Conservation (phyloP, 2,329 filamentous ascomycete genomes). For the Apiospora rasikravindrae region DNA sequence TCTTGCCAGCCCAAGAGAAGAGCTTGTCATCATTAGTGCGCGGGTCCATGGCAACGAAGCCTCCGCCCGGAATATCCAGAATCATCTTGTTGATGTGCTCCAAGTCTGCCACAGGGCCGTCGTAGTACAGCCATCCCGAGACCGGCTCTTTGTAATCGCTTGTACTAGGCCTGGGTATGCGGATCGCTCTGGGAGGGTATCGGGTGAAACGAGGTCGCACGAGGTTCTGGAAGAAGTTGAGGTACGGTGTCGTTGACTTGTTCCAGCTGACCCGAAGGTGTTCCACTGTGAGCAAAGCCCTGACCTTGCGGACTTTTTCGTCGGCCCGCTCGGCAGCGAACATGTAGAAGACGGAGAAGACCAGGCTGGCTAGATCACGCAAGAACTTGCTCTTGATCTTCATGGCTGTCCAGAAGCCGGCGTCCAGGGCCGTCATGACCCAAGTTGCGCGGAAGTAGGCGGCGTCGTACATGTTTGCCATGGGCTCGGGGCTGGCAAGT, state of each 20-base stretch:
- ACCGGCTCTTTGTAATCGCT: conserved; percentile 87
- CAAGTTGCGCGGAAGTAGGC: conserved; percentile 96
- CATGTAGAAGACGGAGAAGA: conserved; percentile 90
- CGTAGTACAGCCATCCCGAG: conserved; percentile 90
- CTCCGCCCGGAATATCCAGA: conserved; percentile 89
- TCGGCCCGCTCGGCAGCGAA: conserved; percentile 93
- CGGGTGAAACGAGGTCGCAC: conserved; percentile 79
- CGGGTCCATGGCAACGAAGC: conserved; percentile 97
- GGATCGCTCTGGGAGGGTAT: conserved; percentile 80
- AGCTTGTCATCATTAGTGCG: conserved; percentile 93
- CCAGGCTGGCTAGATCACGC: conserved; percentile 79
- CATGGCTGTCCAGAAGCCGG: conserved; percentile 99
- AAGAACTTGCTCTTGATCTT: conserved; percentile 79
- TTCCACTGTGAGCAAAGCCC: conserved; percentile 85
- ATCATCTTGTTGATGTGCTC: conserved; percentile 79
- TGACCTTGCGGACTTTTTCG: conserved; percentile 92
- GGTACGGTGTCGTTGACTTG: conserved; percentile 87
- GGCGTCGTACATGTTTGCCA: conserved; percentile 91
- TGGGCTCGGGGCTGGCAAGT: conserved; percentile 88
- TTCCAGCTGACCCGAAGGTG: conserved; percentile 95
- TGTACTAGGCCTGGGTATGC: conserved; percentile 79
- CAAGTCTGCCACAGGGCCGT: conserved; percentile 81
- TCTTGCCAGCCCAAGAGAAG: conserved; percentile 88
- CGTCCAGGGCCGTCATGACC: conserved; percentile 92
- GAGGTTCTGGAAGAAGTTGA: conserved; percentile 73